Percentiles rank a stretch among this genome's conserved stretches.
Evolutionary conservation across 2,329 filamentous ascomycete species (phyloP).

Genomic region (Pochonia chlamydosporia): DNA sequence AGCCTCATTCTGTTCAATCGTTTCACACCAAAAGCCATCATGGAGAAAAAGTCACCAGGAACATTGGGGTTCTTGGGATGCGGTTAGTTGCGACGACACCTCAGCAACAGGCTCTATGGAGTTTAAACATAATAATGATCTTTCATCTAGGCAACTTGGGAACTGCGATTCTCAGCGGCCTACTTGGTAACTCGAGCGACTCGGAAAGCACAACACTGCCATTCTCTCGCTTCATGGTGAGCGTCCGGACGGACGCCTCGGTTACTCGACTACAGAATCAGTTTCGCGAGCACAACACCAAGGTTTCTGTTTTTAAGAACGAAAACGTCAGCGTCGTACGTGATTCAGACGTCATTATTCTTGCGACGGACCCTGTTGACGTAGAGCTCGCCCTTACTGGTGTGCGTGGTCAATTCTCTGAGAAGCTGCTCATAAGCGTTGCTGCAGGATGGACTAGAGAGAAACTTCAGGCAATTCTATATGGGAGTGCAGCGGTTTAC

Average conservation of each 20-base stretch:
- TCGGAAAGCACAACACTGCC: constrained; percentile 11
- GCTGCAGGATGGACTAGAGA: constrained; percentile 41
- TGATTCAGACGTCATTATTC: constrained; percentile 34
- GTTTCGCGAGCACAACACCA: constrained; percentile 13
- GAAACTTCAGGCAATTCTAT: constrained; percentile 30
- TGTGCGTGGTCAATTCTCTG: constrained; percentile 29
- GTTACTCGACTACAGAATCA: constrained; percentile 13
- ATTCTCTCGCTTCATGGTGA: constrained; percentile 20
- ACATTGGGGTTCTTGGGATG: constrained; percentile 1
- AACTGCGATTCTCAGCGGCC: constrained; percentile 20
- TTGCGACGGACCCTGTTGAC: constrained; percentile 41
- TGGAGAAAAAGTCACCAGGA: no score
- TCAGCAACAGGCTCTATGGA: not conserved
- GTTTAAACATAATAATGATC: no score
- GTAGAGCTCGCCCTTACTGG: constrained; percentile 31
- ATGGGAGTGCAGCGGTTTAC: no score
- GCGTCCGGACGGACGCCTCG: constrained; percentile 22
- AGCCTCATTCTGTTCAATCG: no score
- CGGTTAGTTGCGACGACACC: not conserved
- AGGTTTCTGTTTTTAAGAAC: constrained; percentile 22
- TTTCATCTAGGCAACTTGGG: constrained; percentile 24
- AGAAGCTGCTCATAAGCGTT: constrained; percentile 46
- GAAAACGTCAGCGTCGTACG: constrained; percentile 27
- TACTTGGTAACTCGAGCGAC: constrained; percentile 10
- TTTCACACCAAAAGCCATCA: no score